Evolutionary conservation across 192 early-diverging fungal genomes (phyloP), one percentile per base, ranked within the genome.

Genomic region (Entomortierella parvispora): DNA sequence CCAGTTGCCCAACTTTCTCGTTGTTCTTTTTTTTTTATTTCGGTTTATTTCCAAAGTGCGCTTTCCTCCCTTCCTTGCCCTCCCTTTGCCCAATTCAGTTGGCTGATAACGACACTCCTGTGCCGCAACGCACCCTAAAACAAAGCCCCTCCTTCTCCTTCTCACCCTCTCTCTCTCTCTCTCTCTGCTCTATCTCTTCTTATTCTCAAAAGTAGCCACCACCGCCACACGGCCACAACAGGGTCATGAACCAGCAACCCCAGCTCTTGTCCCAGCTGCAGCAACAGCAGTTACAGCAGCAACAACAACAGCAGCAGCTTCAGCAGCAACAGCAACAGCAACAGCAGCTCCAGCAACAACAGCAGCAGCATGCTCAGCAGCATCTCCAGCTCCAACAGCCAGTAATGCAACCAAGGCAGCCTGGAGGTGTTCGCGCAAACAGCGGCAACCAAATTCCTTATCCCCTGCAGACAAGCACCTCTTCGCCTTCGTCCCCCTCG

Each of bases 401-500:
- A 22, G 37, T 44, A 11, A 29, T 40, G 45, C 71, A 75, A 33
- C 63, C 71, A 31, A 45, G 71, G 14, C 71, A 74, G 15, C 63
- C 71, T 2, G 71, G 71, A 4, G 65, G 71, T 7, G 72, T 76
- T 7, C 51, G 72, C 20, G 72, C 72, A 6, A 67, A 67, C 43
- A 62, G 65, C n/a, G 62, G 62, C 5, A 65, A 60, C 53, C 64
- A 76, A 46, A 76, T 76, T 49, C 72, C 72, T 2, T 76, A 68
- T 33, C 72, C 72, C 7, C 59, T 76, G 7, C 72, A 76, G 29
- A 76, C 72, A 0, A 71, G 18, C 14, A 60, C 34, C 20, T 65
- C 56, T 49, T 68, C 78, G 17, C 69, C 81, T 34, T 76, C 81
- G 23, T 72, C 81, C 6, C 57, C 81, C 29, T 74, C 71, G 8